Evolutionary conservation across 192 early-diverging fungal genomes (phyloP), one percentile per base, ranked within the genome.

Genomic region (Linnemannia exigua): DNA sequence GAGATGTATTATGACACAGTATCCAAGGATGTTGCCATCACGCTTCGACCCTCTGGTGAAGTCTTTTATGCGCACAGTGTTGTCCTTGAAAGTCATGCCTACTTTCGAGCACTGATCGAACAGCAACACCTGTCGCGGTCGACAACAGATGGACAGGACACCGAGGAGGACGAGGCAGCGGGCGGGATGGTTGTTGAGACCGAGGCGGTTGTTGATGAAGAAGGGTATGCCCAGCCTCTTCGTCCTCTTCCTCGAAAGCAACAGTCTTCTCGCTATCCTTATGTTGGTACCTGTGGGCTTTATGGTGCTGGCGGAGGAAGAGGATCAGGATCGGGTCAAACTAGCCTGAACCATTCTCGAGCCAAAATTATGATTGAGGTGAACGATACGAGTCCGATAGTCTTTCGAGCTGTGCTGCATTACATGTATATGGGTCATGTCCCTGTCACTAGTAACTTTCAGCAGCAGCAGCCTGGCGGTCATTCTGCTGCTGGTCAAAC

Each of bases 341-440:
- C 58, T 0, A 31, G 12, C 58, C 58, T 31, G 58, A 25, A 31
- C 54, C 47, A 19, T 4, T 72, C 44, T 38, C 77, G 68, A 0
- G 14, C 68, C 38, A 71, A 46, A 31, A 68, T 25, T 8, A 46
- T 52, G 68, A 44, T 86, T 2, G 74, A 69, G 36, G 38, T 86
- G 17, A 41, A 67, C 1, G 78, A 67, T n/a, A 37, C 52, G 14
- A 20, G 44, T 20, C 50, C 84, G 1, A 75, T 72, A 20, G 74
- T 77, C 0, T 73, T 86, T 41, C 74, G 79, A 8, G 84, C 84
- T 11, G 51, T 86, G 14, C 11, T 86, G 44, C 75, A 86, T 36
- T 86, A 67, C 79, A 79, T 86, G 84, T 86, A 86, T 36, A 76
- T 86, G 44, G 84, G 84, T 3, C 84, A 86, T 44, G 44, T 86